Evolutionary conservation across 2,329 filamentous ascomycete genomes (phyloP), one percentile per base, ranked within the genome.

Genomic region (Myriosclerotinia scirpicola): DNA sequence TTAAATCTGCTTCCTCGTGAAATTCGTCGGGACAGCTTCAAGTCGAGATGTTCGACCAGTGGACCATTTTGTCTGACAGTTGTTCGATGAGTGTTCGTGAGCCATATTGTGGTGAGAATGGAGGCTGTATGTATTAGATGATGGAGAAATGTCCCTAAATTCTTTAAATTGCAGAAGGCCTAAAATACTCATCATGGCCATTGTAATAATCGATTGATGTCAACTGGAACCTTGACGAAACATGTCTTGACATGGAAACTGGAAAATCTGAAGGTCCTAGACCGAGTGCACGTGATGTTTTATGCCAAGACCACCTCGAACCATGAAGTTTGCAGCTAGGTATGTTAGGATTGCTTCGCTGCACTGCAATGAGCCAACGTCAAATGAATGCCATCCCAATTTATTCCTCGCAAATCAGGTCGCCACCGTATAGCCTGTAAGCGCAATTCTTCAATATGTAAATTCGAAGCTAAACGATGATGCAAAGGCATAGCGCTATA

Each of bases 401-500:
- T 76, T 52, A 72, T 79, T 67, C 81, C 82, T 68, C 80, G 78
- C 70, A 77, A 78, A 71, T 81, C 80, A 66, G 78, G 79, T 71
- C 77, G 78, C 67, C 84, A 86, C 77, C 80, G 83, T 68, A 76
- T 81, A 76, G 83, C 84, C 75, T 81, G 82, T 83, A 75, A 70
- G 75, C 66, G 20, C 12, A 9, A 30, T 20, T 44, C 26, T 42
- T 54, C 40, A 15, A 42, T 20, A 48, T 34, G 50, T 5, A 30
- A 36, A 34, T 36, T 58, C 40, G 53, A 42, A 8, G n/a, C 53
- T 26, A n/a, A 52, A 14, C 59, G 44, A 40, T 64, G 44, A 46
- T 60, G 22, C 66, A 64, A 53, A 89, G 88, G 86, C 75, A 83
- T 91, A 69, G 88, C 90, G 61, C 85, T 94, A 59, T 93, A 89